These are phyloP conservation scores for Lactuca saligna DNA, from an alignment of 129 eudicot species.

Conservation along the genomic window DNA sequence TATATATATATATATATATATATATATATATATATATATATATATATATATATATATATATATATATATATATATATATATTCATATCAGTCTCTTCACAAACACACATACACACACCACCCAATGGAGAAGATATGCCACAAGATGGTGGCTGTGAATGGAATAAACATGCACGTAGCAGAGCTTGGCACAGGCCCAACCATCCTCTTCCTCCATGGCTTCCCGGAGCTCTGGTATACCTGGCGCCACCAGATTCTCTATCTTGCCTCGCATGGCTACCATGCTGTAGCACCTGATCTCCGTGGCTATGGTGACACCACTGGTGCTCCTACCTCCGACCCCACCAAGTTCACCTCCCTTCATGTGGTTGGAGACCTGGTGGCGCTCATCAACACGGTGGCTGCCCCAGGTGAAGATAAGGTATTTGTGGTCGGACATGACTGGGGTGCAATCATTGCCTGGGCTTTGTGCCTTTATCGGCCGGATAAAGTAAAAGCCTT, in stretches of 20 bases:
- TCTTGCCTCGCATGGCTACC: conserved; percentile 73
- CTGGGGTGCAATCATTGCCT: conserved; percentile 1
- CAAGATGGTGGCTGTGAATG: conserved; percentile 44
- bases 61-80: too few species aligned
- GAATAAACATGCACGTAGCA: conserved; percentile 76
- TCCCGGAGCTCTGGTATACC: conserved; percentile 37
- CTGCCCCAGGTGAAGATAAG: conserved; percentile 36
- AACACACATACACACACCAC: background rate
- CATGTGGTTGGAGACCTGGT: conserved; percentile 73
- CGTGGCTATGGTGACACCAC: conserved; percentile 88
- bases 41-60: too few species aligned
- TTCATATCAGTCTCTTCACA: too few species aligned
- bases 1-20: too few species aligned
- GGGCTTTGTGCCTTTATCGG: conserved; percentile 54
- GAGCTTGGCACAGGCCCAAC: conserved; percentile 69
- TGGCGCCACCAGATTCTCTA: background rate
- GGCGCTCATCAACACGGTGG: conserved; percentile 46
- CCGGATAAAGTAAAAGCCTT: conserved; percentile 58
- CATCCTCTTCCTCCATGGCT: conserved; percentile 74
- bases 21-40: too few species aligned
- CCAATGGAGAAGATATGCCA: conserved; percentile 60
- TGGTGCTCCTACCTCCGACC: conserved; percentile 43
- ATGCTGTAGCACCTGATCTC: conserved; percentile 77
- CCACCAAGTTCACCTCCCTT: conserved; percentile 50
- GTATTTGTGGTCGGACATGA: conserved; percentile 53